phyloP scores from a whole-genome alignment of 2,329 filamentous ascomycete species.

The Fusarium sp. region DNA sequence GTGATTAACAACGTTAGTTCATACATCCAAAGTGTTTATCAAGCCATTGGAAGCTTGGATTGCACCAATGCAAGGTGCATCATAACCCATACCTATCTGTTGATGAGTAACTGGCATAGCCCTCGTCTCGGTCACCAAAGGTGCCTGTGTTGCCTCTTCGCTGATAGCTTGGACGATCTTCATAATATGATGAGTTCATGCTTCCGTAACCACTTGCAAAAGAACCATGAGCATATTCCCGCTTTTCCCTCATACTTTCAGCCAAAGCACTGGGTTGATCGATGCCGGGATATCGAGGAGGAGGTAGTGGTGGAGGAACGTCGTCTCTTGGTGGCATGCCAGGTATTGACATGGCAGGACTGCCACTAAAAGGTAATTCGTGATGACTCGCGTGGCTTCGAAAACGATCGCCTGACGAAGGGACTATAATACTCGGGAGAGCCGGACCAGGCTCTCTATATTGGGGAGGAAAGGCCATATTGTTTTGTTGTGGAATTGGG shows the following conservation, averaged over 20 bases:
- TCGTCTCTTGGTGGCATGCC: slow-evolving; percentile 50
- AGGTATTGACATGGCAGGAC: slow-evolving; percentile 59
- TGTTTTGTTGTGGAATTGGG: slow-evolving; percentile 20
- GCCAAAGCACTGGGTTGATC: slow-evolving; percentile 49
- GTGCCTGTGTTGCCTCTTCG: slow-evolving; percentile 46
- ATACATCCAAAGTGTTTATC: background rate
- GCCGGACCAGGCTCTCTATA: slow-evolving; percentile 52
- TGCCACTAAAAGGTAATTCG: slow-evolving; percentile 52
- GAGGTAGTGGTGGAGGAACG: slow-evolving; percentile 61
- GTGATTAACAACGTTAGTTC: slow-evolving; percentile 35
- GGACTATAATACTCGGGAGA: slow-evolving; percentile 55
- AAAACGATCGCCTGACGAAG: slow-evolving; percentile 47
- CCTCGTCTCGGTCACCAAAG: slow-evolving; percentile 55
- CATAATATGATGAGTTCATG: slow-evolving; percentile 51
- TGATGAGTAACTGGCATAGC: slow-evolving; percentile 59
- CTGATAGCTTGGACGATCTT: slow-evolving; percentile 52
- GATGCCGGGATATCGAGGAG: slow-evolving; percentile 55
- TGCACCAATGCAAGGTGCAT: slow-evolving; percentile 2
- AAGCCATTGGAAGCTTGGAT: slow-evolving; percentile 2
- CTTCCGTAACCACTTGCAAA: slow-evolving; percentile 57
- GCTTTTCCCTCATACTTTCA: slow-evolving; percentile 49
- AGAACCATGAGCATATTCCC: slow-evolving; percentile 49
- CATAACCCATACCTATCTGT: slow-evolving; percentile 52
- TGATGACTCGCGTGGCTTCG: slow-evolving; percentile 46
- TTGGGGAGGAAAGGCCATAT: slow-evolving; percentile 55